These are phyloP conservation scores for Cucurbita maxima DNA, from an alignment of 306 rosid genomes.

Conservation along the genomic window DNA sequence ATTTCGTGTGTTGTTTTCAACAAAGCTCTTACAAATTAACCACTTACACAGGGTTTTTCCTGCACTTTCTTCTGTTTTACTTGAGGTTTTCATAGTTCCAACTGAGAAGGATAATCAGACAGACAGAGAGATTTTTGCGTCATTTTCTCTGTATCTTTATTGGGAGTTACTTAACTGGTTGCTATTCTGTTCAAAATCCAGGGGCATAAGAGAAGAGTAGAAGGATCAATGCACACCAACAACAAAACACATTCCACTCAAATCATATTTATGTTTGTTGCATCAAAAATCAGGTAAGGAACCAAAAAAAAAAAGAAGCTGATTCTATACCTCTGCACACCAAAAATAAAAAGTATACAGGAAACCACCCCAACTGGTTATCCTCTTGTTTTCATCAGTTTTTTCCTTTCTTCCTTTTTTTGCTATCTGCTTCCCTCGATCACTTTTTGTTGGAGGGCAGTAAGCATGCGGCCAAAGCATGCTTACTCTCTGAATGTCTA, in stretches of 20 bases:
- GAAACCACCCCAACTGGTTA: conserved; percentile 44
- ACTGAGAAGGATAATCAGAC: neutral
- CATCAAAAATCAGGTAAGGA: conserved; percentile 40
- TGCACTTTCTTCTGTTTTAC: neutral
- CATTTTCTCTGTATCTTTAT: too few species aligned
- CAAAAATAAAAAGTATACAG: conserved; percentile 15
- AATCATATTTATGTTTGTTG: conserved; percentile 51
- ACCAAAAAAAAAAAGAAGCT: conserved; percentile 6
- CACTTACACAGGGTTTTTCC: neutral
- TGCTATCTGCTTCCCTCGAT: neutral
- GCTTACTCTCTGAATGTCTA: conserved; percentile 66
- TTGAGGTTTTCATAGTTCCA: too few species aligned
- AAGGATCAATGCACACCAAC: conserved; percentile 59
- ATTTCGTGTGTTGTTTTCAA: neutral
- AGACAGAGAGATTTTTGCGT: neutral
- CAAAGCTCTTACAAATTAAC: neutral
- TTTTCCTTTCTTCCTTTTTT: neutral
- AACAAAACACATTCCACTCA: conserved; percentile 68
- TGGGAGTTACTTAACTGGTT: neutral
- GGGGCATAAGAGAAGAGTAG: conserved; percentile 16
- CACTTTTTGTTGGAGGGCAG: conserved; percentile 40
- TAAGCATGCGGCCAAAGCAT: conserved; percentile 60
- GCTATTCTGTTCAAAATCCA: neutral
- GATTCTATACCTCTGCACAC: conserved; percentile 79
- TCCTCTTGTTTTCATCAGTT: conserved; percentile 18